Evolutionary conservation across 257 asterid species (phyloP), one percentile per base, ranked within the genome.

Genomic region (Solanum clarkiae): DNA sequence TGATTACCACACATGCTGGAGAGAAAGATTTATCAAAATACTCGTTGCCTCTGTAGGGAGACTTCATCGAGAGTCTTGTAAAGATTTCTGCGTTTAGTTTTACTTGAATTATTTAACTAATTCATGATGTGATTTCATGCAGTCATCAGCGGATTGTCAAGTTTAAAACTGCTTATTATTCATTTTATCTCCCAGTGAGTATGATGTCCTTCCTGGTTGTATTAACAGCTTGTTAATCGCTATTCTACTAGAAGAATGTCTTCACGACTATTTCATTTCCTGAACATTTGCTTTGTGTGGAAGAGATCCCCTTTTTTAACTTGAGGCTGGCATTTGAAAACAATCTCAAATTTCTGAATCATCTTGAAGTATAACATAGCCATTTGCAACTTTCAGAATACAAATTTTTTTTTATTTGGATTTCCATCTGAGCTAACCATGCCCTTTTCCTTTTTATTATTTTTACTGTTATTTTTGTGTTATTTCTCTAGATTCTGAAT

Each of bases 141-240:
- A 96, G 99, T 81, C 99, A 96, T 84, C 97, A 95, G 29, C 97
- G 97, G 57, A 95, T 96, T 88, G 99, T 96, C 82, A 93, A 94
- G 91, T 96, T 92, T 87, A 96, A 96, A 91, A 95, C 99, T 59
- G 98, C 98, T 79, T 96, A 94, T 86, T 96, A 96, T 89, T 96
- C 99, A 14, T 96, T 94, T 90, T 96, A 96, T 92, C 97, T 96
- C 84, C 98, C 98, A 5, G 99, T 96, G 88, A 95, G 98, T 86
- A 44, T 59, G 16, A 74, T 40, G 47, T 80, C 42, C 71, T 47
- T 40, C 29, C 59, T 77, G 24, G 32, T 83, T 66, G 77, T 26
- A n/a, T 55, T 53, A 11, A 54, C 9, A 45, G 65, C 54, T 47
- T 66, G 66, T 59, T 66, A 47, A 7, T 74, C 20, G 8, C 81